Base-by-base conservation (phyloP, 345 rosid species). In the Populus simonii region DNA sequence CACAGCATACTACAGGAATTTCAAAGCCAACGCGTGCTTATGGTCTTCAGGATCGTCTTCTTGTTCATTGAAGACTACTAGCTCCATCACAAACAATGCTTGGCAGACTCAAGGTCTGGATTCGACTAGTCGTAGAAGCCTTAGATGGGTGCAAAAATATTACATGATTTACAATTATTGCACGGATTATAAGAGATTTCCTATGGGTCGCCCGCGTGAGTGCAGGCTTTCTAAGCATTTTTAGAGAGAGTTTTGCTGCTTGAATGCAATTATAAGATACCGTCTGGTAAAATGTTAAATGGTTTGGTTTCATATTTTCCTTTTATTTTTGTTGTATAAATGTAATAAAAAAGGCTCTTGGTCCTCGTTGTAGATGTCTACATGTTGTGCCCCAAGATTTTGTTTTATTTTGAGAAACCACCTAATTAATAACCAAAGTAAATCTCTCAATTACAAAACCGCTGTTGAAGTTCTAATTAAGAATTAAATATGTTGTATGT, bases 81-180 rank as follows among this genome's bases (percentile, higher is more conserved):
- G 53, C 73, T 38, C 66, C 6, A n/a, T 3, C 47, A 23, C 3
- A 25, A 13, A 45, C 62, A 51, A 18, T 8, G 15, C 8, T 53
- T 78, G 81, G 81, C 61, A 73, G 73, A 73, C 57, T 18, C 70
- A 66, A 66, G 77, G 69, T 13, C 45, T 79, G n/a, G 78, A 73
- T 57, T 70, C 77, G 2, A 18, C 66, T 43, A 69, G 74, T 7
- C 27, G 81, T 39, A 73, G 69, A 68, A 66, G 23, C 39, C 68
- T 79, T 1, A 79, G 81, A 57, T 79, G 81, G 81, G 81, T 79
- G 13, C 81, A 72, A 20, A 78, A 57, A 33, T 72, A 78, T 72
- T 53, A 49, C 53, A 78, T 78, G 81, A 78, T 78, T 51, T 78
- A 78, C 35, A 78, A 72, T 31, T 78, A 78, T 66, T 78, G 81